These are phyloP conservation scores for Ustilago vetiveriae DNA, from an alignment of 1,284 basidiomycete species.

Conservation along the genomic window DNA sequence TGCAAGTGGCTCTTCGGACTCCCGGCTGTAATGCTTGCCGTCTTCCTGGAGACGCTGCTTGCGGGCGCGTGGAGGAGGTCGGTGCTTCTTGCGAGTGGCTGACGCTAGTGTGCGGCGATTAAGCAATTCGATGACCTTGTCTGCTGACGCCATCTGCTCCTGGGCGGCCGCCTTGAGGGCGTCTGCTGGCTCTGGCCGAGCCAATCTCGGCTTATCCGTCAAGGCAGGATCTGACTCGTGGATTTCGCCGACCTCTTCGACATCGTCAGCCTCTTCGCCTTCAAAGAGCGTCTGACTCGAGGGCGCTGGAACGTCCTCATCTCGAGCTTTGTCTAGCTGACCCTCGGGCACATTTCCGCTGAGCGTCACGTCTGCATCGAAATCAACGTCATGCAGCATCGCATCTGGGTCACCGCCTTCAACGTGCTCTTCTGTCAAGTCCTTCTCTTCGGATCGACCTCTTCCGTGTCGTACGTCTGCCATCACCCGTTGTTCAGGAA, in stretches of 20 bases:
- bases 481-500: neutral
- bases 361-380: constrained; percentile 36
- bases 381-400: neutral
- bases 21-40: neutral
- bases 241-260: constrained; percentile 7
- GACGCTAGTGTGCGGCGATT: constrained; percentile 29
- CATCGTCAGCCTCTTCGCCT: constrained; percentile 12
- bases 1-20: constrained; percentile 10
- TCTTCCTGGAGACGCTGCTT: constrained; percentile 32
- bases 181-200: neutral
- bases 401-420: neutral
- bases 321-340: neutral
- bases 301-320: constrained; percentile 15
- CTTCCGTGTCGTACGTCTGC: neutral
- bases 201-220: too few relatives aligned
- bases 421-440: neutral
- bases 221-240: too few relatives aligned
- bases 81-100: constrained; percentile 21
- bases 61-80: constrained; percentile 31
- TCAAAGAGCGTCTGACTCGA: constrained; percentile 43
- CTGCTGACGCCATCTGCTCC: constrained; percentile 23
- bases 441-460: constrained; percentile 22
- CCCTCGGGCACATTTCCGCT: constrained; percentile 6
- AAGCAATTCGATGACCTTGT: constrained; percentile 38
- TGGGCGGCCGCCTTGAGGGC: constrained; percentile 4